phyloP scores from a whole-genome alignment of 164 flowering plant genomes.

The Sextonia rubra region DNA sequence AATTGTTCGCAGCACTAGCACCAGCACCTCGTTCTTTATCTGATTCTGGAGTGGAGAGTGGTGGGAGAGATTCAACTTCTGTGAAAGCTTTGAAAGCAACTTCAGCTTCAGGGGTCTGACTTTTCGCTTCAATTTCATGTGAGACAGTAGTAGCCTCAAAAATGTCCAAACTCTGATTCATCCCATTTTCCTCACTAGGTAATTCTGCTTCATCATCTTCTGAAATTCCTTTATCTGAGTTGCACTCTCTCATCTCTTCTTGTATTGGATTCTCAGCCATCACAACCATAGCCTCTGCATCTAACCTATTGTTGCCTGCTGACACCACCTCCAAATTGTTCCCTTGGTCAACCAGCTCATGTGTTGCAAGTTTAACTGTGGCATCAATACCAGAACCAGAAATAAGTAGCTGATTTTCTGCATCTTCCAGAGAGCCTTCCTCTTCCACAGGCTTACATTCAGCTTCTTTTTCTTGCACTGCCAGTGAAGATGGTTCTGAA shows the following conservation, averaged over 20 bases:
- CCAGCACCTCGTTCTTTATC: background rate
- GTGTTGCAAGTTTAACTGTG: background rate
- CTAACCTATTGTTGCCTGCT: background rate
- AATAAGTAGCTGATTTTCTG: background rate
- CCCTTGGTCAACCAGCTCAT: background rate
- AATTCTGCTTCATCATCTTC: background rate
- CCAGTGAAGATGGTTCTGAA: background rate
- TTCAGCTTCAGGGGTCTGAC: background rate
- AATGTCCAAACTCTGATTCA: background rate
- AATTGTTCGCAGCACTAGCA: background rate
- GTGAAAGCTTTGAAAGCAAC: background rate
- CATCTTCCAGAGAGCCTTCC: background rate
- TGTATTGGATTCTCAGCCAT: background rate
- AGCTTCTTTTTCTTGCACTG: background rate
- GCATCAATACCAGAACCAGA: background rate
- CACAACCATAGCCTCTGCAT: background rate
- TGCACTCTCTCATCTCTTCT: background rate
- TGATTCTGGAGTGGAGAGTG: background rate
- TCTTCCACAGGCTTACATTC: background rate
- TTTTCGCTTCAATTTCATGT: background rate
- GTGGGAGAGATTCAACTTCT: background rate
- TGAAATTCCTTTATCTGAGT: background rate
- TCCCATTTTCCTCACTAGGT: background rate
- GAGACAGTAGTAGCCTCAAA: background rate
- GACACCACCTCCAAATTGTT: background rate